Percentiles rank a stretch among this genome's conserved stretches.
phyloP scores from a whole-genome alignment of 208 protist species.

The Wallacemonas collosoma region DNA sequence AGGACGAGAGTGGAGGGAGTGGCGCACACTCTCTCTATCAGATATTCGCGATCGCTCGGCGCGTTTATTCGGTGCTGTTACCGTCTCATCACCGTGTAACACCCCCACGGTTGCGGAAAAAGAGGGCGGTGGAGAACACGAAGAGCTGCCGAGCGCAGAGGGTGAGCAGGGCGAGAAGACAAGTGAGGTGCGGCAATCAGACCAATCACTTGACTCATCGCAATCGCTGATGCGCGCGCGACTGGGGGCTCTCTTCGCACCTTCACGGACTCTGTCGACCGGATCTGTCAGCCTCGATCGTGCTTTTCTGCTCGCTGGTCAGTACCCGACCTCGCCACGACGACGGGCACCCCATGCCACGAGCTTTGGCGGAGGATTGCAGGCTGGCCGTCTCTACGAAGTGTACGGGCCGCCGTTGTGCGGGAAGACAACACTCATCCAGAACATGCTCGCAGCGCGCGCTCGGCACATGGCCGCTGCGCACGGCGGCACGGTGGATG shows the following conservation, averaged over 20 bases:
- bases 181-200: too few species aligned
- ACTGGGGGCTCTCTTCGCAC: conserved; percentile 20
- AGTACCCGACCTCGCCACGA: background rate
- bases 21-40: conserved; percentile 8
- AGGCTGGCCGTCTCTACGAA: conserved; percentile 33
- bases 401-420: conserved; percentile 42
- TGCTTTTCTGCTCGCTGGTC: background rate
- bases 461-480: conserved; percentile 31
- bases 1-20: background rate
- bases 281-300: conserved; percentile 19
- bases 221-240: background rate
- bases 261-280: conserved; percentile 23
- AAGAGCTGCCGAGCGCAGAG: too few species aligned
- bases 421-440: conserved; percentile 40
- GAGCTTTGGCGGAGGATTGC: conserved; percentile 19
- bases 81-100: too few species aligned
- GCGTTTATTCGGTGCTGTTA: conserved; percentile 1
- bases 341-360: background rate
- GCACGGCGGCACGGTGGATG: background rate
- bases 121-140: too few species aligned
- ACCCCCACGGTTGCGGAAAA: too few species aligned
- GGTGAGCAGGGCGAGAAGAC: too few species aligned
- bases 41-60: conserved; percentile 8
- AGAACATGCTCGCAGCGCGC: conserved; percentile 17
- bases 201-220: too few species aligned